phyloP scores from a whole-genome alignment of 2,329 filamentous ascomycete genomes.

The Verticillium tricorpus region DNA sequence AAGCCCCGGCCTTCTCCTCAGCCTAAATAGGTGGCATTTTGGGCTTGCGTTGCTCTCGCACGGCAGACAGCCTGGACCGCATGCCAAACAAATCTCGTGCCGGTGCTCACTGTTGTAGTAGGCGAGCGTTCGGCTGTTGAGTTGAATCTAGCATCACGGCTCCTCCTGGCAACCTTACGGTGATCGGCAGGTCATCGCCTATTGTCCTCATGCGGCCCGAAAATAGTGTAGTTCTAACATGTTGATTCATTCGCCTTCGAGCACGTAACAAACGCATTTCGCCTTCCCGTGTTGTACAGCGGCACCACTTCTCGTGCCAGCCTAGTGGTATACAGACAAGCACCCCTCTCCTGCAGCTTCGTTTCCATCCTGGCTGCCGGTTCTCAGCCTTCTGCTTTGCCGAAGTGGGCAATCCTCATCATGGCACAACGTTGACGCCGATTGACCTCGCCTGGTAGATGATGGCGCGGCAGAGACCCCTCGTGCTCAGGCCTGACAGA shows the following conservation, averaged over 20 bases:
- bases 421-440: conserved; percentile 67
- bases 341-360: not conserved
- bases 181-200: too few relatives aligned
- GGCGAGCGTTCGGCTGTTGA: not conserved
- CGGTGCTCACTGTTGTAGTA: too few relatives aligned
- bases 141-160: not conserved
- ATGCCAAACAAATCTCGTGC: too few relatives aligned
- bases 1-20: not conserved
- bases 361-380: not conserved
- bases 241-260: not conserved
- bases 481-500: conserved; percentile 64
- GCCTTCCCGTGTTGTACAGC: conserved; percentile 1
- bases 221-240: not conserved
- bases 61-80: too few relatives aligned
- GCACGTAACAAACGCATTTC: not conserved
- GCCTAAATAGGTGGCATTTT: too few relatives aligned
- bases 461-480: conserved; percentile 68
- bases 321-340: conserved; percentile 1
- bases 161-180: too few relatives aligned
- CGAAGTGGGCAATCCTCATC: conserved; percentile 7
- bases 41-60: too few relatives aligned
- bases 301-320: not conserved
- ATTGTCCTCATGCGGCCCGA: not conserved
- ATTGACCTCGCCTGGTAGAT: conserved; percentile 73
- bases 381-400: not conserved